Evolutionary conservation across 2,329 filamentous ascomycete species (phyloP), one percentile per base, ranked within the genome.

Genomic region (Zopfia rhizophila): DNA sequence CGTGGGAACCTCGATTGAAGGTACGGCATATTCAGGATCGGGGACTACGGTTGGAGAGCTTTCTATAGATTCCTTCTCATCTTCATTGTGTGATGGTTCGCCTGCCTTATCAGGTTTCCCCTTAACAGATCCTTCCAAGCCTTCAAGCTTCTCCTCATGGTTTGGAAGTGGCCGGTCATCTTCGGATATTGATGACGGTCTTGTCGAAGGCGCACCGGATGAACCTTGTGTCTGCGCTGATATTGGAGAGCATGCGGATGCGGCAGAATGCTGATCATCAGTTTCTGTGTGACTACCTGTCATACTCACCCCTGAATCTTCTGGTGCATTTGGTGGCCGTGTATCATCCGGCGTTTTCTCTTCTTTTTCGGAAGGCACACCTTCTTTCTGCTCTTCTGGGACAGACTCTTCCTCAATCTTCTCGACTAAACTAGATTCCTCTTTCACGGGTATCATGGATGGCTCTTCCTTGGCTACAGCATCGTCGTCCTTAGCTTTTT

Each of bases 281-380:
- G 55, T 48, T 50, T 71, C 69, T 16, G 55, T 39, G 24, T 63
- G 68, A 38, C 50, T 61, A 24, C 40, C 55, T 18, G 83, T 78
- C 45, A 85, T 73, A 19, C 76, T 79, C 48, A 83, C 76, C 10
- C 75, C 82, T 27, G 83, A 83, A 57, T 85, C 84, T 17, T 60
- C 56, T 16, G 47, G 44, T 6, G 50, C 38, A 12, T 44, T 18
- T 11, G 51, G 37, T 7, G 53, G 44, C 28, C 51, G 38, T 28
- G 30, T 41, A 27, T 56, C 52, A 19, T 60, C 29, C 12, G 11
- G 13, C 11, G n/a, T 28, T 18, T 32, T 10, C 11, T n/a, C 25
- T 6, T 45, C 27, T 6, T 35, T 14, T 11, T 14, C 32, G 2
- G 44, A 23, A 7, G 28, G 10, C 23, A 36, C 35, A 13, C 46